A percentile compares a stretch with the other conserved stretches of the same genome.
Evolutionary conservation across 106 monocot genomes (phyloP).

Genomic region (Vanilla planifolia): DNA sequence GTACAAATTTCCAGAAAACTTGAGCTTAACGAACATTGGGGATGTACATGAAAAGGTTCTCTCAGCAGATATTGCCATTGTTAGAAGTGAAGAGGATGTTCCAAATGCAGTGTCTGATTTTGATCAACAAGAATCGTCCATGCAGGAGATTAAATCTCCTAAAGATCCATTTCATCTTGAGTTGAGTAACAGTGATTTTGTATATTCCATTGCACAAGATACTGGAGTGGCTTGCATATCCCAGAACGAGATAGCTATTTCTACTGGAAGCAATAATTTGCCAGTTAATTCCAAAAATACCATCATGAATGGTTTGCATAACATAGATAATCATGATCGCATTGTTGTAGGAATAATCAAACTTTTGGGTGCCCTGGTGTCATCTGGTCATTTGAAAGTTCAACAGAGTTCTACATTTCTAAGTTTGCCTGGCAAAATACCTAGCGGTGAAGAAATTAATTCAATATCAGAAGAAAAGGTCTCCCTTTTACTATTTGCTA

Average conservation of each 20-base stretch:
- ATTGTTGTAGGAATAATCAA: constrained; percentile 86
- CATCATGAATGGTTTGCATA: constrained; percentile 62
- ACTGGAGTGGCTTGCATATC: constrained; percentile 43
- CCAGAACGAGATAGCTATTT: constrained; percentile 46
- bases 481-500: constrained; percentile 76
- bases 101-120: not conserved
- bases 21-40: constrained; percentile 5
- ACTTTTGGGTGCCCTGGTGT: constrained; percentile 77
- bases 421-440: constrained; percentile 22
- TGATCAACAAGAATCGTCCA: not conserved
- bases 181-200: constrained; percentile 14
- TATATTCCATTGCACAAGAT: constrained; percentile 11
- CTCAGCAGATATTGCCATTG: constrained; percentile 12
- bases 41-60: constrained; percentile 8
- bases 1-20: constrained; percentile 31
- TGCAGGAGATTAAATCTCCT: constrained; percentile 13
- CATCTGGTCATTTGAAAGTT: constrained; percentile 69
- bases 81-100: constrained; percentile 4
- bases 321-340: constrained; percentile 87
- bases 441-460: constrained; percentile 49
- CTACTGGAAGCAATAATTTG: constrained; percentile 63
- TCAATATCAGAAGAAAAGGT: constrained; percentile 83
- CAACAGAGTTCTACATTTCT: constrained; percentile 28
- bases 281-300: constrained; percentile 71
- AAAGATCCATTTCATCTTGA: constrained; percentile 17